Conservation (phyloP, 2,329 filamentous ascomycete species). For the Sporothrix inflata region DNA sequence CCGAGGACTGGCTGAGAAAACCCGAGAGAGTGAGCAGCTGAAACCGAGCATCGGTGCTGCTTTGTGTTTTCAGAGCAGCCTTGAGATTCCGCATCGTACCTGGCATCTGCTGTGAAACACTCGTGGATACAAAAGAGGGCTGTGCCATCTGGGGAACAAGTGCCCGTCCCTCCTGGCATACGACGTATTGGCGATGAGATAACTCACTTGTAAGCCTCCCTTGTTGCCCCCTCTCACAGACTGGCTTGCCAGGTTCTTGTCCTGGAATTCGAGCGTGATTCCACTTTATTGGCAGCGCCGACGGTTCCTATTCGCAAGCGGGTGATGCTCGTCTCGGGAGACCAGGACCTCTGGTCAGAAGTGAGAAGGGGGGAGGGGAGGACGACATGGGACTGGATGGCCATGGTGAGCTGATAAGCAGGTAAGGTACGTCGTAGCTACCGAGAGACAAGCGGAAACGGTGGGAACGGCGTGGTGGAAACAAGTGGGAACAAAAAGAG, state of each 20-base stretch:
- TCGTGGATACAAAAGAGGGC: constrained; percentile 8
- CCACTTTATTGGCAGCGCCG: neutral
- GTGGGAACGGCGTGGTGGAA: constrained; percentile 12
- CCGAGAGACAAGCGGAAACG: neutral
- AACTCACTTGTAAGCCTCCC: neutral
- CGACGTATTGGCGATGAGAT: neutral
- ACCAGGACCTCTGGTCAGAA: neutral
- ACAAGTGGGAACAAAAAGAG: constrained; percentile 2
- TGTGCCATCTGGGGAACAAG: constrained; percentile 9
- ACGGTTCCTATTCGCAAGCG: neutral
- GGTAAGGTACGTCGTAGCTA: neutral
- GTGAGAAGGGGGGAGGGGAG: neutral
- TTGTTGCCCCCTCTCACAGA: neutral
- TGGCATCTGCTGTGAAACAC: constrained; percentile 20
- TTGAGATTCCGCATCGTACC: constrained; percentile 14
- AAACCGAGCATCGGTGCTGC: neutral
- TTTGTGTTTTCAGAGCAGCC: constrained; percentile 9
- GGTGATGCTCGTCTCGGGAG: neutral
- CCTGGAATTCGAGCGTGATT: neutral
- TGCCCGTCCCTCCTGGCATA: neutral
- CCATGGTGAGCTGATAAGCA: too few relatives aligned
- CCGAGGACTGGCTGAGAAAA: constrained; percentile 10
- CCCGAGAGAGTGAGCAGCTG: constrained; percentile 6
- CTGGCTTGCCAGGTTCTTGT: too few relatives aligned
- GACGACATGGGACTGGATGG: too few relatives aligned